Evolutionary conservation across 2,329 filamentous ascomycete genomes (phyloP).

Genomic region (Neofusicoccum ribis): DNA sequence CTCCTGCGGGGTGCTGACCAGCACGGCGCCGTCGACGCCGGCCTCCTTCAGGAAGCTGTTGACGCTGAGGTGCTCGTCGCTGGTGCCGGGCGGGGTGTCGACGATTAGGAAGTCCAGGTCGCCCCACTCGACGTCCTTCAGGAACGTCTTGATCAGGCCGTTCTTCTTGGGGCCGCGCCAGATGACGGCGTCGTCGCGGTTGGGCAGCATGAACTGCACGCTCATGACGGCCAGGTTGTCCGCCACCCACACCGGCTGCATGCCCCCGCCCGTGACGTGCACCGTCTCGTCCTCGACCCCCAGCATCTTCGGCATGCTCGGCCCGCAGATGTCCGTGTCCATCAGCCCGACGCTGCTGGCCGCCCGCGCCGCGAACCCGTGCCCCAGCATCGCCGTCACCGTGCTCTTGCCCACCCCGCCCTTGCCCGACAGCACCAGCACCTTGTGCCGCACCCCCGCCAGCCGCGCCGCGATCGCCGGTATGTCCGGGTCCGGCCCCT

Average conservation of each 20-base stretch:
- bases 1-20: conserved; percentile 95
- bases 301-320: conserved; percentile 98
- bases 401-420: conserved; percentile 97
- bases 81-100: conserved; percentile 93
- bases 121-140: conserved; percentile 98
- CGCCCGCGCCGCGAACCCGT: conserved; percentile 82
- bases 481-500: conserved; percentile 93
- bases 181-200: conserved; percentile 90
- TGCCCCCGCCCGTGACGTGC: conserved; percentile 83
- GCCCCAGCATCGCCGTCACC: conserved; percentile 82
- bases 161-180: conserved; percentile 99
- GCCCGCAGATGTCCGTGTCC: conserved; percentile 97
- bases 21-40: conserved; percentile 87
- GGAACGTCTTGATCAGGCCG: conserved; percentile 93
- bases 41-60: conserved; percentile 89
- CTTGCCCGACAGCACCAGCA: conserved; percentile 90
- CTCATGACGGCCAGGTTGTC: conserved; percentile 97
- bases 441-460: conserved; percentile 81
- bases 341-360: conserved; percentile 85
- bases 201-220: conserved; percentile 96
- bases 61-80: conserved; percentile 91
- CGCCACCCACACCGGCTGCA: conserved; percentile 93
- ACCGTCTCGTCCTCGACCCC: conserved; percentile 92
- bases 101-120: conserved; percentile 90
- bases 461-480: conserved; percentile 83